Evolutionary conservation across 768 basidiomycete genomes (phyloP).

Genomic region (Mycena filopes): DNA sequence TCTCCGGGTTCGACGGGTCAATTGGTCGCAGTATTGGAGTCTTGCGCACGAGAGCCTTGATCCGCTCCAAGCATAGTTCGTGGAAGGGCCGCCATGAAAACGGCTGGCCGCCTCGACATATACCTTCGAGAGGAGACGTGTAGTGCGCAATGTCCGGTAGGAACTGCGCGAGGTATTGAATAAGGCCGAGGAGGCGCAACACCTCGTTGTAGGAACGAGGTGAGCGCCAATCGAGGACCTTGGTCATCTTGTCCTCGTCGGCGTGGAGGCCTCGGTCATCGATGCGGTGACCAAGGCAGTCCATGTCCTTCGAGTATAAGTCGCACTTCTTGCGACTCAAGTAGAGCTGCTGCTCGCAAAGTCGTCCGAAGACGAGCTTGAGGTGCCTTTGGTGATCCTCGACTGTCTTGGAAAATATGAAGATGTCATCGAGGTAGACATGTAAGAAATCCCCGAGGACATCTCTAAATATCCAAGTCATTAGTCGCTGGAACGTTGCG

Average conservation of each 20-base stretch:
- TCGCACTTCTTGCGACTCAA: constrained; percentile 39
- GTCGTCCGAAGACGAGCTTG: constrained; percentile 39
- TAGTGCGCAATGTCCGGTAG: constrained; percentile 1
- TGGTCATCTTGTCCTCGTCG: constrained; percentile 34
- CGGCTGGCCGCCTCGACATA: neutral
- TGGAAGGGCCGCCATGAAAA: constrained; percentile 5
- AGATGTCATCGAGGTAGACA: constrained; percentile 58
- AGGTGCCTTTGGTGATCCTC: constrained; percentile 53
- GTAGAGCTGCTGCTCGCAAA: constrained; percentile 43
- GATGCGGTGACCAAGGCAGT: constrained; percentile 36
- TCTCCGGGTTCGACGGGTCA: neutral
- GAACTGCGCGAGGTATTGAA: constrained; percentile 2
- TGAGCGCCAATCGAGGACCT: neutral
- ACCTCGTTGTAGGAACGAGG: neutral
- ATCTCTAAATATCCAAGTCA: constrained; percentile 52
- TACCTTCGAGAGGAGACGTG: neutral
- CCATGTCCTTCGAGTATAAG: constrained; percentile 40
- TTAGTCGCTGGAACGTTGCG: constrained; percentile 56
- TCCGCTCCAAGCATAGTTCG: neutral
- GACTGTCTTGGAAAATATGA: constrained; percentile 48
- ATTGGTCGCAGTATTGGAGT: neutral
- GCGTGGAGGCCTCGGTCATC: constrained; percentile 43
- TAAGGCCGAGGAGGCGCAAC: neutral
- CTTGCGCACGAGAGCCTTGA: neutral
- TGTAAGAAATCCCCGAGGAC: constrained; percentile 51